Conservation (phyloP, 2,329 filamentous ascomycete species). For the Chaetomium globosum region DNA sequence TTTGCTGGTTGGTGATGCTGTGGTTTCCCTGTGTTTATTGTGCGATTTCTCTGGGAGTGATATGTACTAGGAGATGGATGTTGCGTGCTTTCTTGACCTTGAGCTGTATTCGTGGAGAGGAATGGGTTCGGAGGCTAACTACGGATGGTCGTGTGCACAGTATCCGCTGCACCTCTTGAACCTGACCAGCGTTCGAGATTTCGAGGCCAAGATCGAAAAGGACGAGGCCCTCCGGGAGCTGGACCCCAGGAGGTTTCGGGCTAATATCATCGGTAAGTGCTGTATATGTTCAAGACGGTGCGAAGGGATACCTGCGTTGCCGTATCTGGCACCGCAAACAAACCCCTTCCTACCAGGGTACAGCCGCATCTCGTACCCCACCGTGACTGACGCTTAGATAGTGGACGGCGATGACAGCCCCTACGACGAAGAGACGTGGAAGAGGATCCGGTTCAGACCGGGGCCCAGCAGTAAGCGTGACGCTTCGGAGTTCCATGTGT, state of each 20-base stretch:
- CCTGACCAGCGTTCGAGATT: slow-evolving; percentile 63
- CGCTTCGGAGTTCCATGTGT: slow-evolving; percentile 54
- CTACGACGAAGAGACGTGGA: slow-evolving; percentile 74
- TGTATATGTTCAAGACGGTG: background rate
- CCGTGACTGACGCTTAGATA: slow-evolving; percentile 27
- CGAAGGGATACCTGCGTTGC: background rate
- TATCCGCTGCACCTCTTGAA: slow-evolving; percentile 72
- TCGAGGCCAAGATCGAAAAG: slow-evolving; percentile 59
- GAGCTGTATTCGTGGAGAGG: background rate
- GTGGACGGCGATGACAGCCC: slow-evolving; percentile 40
- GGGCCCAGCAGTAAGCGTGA: slow-evolving; percentile 52
- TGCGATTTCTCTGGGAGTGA: background rate
- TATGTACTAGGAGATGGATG: background rate
- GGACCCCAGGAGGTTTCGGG: slow-evolving; percentile 66
- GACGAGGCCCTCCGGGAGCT: slow-evolving; percentile 54
- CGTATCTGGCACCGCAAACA: background rate
- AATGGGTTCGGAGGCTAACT: background rate
- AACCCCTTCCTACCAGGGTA: background rate
- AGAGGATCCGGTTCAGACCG: slow-evolving; percentile 57
- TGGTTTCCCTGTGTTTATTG: slow-evolving; percentile 20
- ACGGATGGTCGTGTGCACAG: slow-evolving; percentile 41
- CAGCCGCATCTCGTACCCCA: background rate
- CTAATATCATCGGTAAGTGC: slow-evolving; percentile 68
- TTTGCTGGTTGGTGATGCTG: background rate
- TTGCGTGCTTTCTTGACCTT: background rate